Conservation (phyloP, 108 stramenopile genomes). For the Fragilaria crotonensis region DNA sequence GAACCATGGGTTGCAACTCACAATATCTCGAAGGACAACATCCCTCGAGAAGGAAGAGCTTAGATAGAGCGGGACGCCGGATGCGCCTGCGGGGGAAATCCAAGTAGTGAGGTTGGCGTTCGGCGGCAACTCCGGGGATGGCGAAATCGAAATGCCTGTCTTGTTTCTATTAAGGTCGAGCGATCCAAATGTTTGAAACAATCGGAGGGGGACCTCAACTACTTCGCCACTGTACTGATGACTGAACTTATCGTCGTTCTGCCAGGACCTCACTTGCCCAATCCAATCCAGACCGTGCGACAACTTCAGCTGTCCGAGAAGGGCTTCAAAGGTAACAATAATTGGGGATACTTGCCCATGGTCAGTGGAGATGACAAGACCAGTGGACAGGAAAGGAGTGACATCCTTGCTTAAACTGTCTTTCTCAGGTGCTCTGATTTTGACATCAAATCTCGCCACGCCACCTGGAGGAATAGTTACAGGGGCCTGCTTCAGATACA, state of each 20-base stretch:
- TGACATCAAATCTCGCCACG: constrained; percentile 49
- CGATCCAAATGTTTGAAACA: constrained; percentile 8
- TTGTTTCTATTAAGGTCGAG: constrained; percentile 14
- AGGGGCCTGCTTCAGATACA: constrained; percentile 1
- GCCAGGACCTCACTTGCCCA: neutral
- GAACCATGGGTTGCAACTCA: constrained; percentile 53
- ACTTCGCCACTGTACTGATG: neutral
- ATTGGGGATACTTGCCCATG: constrained; percentile 61
- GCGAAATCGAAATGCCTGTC: neutral
- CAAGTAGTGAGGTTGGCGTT: neutral
- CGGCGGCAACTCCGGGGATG: neutral
- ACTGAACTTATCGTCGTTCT: neutral
- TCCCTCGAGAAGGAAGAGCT: constrained; percentile 39
- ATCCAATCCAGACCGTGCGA: neutral
- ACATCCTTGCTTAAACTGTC: constrained; percentile 43
- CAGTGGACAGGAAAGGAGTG: constrained; percentile 56
- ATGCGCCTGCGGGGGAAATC: neutral
- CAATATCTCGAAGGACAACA: constrained; percentile 18
- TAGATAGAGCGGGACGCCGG: constrained; percentile 23
- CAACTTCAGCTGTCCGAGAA: constrained; percentile 51
- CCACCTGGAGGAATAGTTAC: constrained; percentile 65
- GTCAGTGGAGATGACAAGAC: constrained; percentile 58
- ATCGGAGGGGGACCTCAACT: neutral
- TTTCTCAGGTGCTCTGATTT: constrained; percentile 34
- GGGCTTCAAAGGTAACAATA: constrained; percentile 48